These are phyloP conservation scores for Theobroma grandiflorum DNA, from an alignment of 441 rosid species.

Conservation along the genomic window DNA sequence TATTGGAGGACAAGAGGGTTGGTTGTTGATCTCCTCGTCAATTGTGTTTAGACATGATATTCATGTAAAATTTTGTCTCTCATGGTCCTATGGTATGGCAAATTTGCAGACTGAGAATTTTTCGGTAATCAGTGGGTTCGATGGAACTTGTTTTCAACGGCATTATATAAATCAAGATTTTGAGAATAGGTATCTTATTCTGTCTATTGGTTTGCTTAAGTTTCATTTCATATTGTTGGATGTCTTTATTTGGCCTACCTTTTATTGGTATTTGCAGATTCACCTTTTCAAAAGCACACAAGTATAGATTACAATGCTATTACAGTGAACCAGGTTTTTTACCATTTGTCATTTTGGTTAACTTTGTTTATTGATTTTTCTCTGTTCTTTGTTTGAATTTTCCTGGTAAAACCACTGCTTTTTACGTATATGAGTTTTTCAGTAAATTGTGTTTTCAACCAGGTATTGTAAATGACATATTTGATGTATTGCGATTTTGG, in stretches of 20 bases:
- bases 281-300: slow-evolving; percentile 64
- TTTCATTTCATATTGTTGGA: not conserved
- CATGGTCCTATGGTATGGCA: slow-evolving; percentile 21
- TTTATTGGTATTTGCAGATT: slow-evolving; percentile 49
- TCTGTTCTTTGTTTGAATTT: slow-evolving; percentile 18
- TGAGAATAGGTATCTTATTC: slow-evolving; percentile 53
- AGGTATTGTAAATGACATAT: slow-evolving; percentile 62
- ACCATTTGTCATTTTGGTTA: slow-evolving; percentile 28
- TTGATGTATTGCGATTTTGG: slow-evolving; percentile 71
- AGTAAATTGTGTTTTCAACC: slow-evolving; percentile 39
- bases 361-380: slow-evolving; percentile 20
- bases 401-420: slow-evolving; percentile 22
- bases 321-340: slow-evolving; percentile 67
- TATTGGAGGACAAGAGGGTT: not conserved
- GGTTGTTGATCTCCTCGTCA: not conserved
- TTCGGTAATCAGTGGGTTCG: slow-evolving; percentile 73
- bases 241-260: slow-evolving; percentile 14
- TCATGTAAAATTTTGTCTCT: not conserved
- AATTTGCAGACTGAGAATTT: slow-evolving; percentile 68
- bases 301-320: slow-evolving; percentile 70
- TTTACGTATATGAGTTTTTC: slow-evolving; percentile 25
- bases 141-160: slow-evolving; percentile 70
- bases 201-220: not conserved
- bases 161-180: slow-evolving; percentile 53
- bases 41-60: not conserved